phyloP scores from a whole-genome alignment of 2,329 filamentous ascomycete species.

The Claviceps pusilla region DNA sequence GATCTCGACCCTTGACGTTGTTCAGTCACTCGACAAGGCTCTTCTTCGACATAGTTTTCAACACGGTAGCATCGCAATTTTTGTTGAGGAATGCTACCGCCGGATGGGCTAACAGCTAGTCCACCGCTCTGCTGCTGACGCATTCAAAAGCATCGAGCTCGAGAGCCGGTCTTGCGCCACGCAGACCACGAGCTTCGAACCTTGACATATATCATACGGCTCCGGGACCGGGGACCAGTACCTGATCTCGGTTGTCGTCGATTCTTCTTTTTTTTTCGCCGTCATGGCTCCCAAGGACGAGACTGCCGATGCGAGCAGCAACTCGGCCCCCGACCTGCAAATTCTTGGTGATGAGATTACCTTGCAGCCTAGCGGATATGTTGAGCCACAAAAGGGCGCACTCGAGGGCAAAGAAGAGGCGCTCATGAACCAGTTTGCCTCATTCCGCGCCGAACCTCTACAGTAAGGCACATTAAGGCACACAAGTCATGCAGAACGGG shows the following conservation, averaged over 20 bases:
- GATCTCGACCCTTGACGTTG: background rate
- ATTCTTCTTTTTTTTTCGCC: background rate
- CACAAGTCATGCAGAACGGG: background rate
- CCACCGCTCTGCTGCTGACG: background rate
- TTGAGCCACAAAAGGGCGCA: conserved; percentile 32
- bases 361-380: conserved; percentile 56
- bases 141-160: background rate
- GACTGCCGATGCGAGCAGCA: conserved; percentile 14
- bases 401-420: conserved; percentile 48
- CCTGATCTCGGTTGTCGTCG: background rate
- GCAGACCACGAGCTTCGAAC: background rate
- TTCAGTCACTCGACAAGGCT: background rate
- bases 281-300: conserved; percentile 19
- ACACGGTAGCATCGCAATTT: background rate
- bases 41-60: background rate
- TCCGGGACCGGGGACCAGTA: background rate
- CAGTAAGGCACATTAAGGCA: conserved; percentile 31
- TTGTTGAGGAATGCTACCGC: background rate
- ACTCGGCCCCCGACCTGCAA: conserved; percentile 58
- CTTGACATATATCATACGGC: background rate
- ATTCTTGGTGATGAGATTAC: conserved; percentile 62
- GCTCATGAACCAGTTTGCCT: conserved; percentile 68
- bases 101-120: background rate
- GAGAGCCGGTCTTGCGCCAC: background rate
- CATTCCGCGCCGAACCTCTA: conserved; percentile 59